Conservation (phyloP, 257 asterid genomes). For the Solanum okadae region DNA sequence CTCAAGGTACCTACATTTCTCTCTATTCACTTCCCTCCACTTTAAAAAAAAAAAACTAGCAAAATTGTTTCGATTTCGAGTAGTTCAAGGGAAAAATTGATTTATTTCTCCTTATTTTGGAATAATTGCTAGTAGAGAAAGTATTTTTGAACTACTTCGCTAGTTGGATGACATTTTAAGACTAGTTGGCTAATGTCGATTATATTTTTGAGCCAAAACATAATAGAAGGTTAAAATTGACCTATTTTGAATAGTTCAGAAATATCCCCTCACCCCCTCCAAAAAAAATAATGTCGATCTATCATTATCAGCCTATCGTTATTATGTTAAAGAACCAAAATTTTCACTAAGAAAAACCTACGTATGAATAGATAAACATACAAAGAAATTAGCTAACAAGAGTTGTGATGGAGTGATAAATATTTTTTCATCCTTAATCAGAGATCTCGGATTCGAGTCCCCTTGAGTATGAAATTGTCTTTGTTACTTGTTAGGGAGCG, state of each 20-base stretch:
- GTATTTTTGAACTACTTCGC: background rate
- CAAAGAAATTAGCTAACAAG: background rate
- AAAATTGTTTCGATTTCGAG: background rate
- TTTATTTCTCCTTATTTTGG: background rate
- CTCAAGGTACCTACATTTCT: conserved; percentile 11
- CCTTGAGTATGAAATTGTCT: fast-evolving
- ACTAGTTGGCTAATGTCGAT: background rate
- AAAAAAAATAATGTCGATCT: background rate
- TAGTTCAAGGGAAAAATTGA: background rate
- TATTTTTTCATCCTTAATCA: too few species aligned
- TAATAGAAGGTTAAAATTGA: background rate
- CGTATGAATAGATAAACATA: too few species aligned
- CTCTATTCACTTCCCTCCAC: background rate
- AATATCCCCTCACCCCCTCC: background rate
- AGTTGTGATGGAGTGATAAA: too few species aligned
- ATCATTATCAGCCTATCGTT: background rate
- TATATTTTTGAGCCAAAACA: background rate
- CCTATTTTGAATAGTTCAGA: background rate
- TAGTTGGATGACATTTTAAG: background rate
- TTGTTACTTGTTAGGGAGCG: too few species aligned
- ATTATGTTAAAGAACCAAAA: background rate
- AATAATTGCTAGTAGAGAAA: background rate
- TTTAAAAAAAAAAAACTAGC: background rate
- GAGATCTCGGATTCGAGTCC: fast-evolving
- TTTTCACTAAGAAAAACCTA: background rate